Base-by-base conservation (phyloP, 345 rosid genomes). In the Fremontodendron californicum region DNA sequence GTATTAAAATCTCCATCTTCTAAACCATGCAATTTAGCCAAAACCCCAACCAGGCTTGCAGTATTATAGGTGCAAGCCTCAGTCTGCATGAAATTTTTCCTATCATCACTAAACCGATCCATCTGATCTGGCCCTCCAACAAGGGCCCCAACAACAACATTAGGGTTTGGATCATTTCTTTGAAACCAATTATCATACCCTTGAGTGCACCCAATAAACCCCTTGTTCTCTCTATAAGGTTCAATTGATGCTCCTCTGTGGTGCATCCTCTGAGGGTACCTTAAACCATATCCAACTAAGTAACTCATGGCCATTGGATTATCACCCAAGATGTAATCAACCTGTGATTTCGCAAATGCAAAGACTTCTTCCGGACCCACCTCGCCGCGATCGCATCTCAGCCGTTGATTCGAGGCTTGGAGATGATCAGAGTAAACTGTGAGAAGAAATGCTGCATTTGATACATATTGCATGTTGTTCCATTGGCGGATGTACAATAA, bases 401-500 rank as follows among this genome's bases (percentile, higher is more conserved):
- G 84, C 77, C 45, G 75, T 70, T 69, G 87, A 35, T 76, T 66
- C 13, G 84, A 58, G 15, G 77, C 68, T 33, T 1, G 82, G 5
- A 91, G 90, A 75, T 77, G 66, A 64, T 87, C 93, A 1, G 89
- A 82, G 83, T 89, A 91, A 52, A 79, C 21, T 0, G 86, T 72
- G 63, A 89, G 90, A 16, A 91, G 86, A 78, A 86, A 88, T 0
- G 89, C 81, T 0, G 94, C 86, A 0, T 84, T 75, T 31, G 93
- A 84, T 31, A 80, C 89, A 55, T 89, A 88, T 77, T 91, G 93
- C 85, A 91, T 87, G 85, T 91, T 91, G 85, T 91, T 91, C 94
- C 94, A 91, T 77, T 82, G 69, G 43, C 94, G 86, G 75, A 81
- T 61, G 85, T 78, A 86, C 6, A 91, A 23, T 21, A 89, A 80